These are phyloP conservation scores for Escovopsis sp. DNA, from an alignment of 2,329 filamentous ascomycete species.

Conservation along the genomic window DNA sequence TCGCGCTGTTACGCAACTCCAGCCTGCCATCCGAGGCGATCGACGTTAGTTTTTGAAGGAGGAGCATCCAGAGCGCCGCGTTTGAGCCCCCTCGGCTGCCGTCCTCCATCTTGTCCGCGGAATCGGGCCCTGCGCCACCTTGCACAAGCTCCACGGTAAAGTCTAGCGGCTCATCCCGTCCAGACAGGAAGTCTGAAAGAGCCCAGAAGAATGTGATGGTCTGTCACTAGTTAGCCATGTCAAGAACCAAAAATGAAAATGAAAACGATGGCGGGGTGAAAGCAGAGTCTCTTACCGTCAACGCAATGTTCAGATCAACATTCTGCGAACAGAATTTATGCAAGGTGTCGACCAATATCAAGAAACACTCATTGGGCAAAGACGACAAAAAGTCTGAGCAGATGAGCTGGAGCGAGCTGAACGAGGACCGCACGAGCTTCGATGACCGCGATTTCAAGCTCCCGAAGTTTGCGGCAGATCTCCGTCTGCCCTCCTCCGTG, in stretches of 20 bases:
- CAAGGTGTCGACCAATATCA: slow-evolving; percentile 70
- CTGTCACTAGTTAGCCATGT: slow-evolving; percentile 20
- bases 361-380: slow-evolving; percentile 55
- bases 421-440: slow-evolving; percentile 70
- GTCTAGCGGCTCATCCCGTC: slow-evolving; percentile 41
- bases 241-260: not conserved
- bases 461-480: slow-evolving; percentile 15
- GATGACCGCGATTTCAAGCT: slow-evolving; percentile 44
- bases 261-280: no score
- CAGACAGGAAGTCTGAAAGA: slow-evolving; percentile 71
- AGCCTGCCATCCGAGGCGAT: slow-evolving; percentile 57
- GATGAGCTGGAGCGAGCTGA: slow-evolving; percentile 78
- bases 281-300: slow-evolving; percentile 47
- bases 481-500: slow-evolving; percentile 17
- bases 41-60: slow-evolving; percentile 55
- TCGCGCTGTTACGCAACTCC: slow-evolving; percentile 72
- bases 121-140: slow-evolving; percentile 34
- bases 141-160: slow-evolving; percentile 43
- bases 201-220: slow-evolving; percentile 96
- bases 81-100: slow-evolving; percentile 46
- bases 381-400: slow-evolving; percentile 85
- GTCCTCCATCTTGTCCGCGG: slow-evolving; percentile 43
- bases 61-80: slow-evolving; percentile 63
- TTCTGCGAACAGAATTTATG: slow-evolving; percentile 80
- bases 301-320: slow-evolving; percentile 86